Percentiles rank a stretch among this genome's conserved stretches.
phyloP scores from a whole-genome alignment of 2,329 filamentous ascomycete genomes.

The Pyrenophora teres region DNA sequence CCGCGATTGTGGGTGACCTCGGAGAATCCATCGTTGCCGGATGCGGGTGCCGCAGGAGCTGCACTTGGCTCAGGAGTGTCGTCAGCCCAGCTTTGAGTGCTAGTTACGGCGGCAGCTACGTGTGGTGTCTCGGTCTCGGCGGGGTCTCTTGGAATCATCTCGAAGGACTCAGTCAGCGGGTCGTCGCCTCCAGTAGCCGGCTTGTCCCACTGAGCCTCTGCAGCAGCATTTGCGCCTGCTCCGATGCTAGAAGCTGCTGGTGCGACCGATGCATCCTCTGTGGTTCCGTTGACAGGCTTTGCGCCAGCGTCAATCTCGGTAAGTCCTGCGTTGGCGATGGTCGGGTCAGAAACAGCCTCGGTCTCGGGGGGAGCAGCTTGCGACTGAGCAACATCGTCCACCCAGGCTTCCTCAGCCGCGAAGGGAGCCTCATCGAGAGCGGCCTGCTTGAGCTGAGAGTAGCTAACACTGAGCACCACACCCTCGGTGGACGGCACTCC shows the following conservation, averaged over 20 bases:
- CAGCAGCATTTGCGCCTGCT: conserved; percentile 57
- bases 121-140: conserved; percentile 73
- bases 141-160: conserved; percentile 74
- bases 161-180: conserved; percentile 69
- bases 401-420: conserved; percentile 57
- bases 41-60: conserved; percentile 32
- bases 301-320: conserved; percentile 64
- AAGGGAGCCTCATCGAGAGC: conserved; percentile 57
- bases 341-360: conserved; percentile 64
- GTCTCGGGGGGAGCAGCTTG: conserved; percentile 45
- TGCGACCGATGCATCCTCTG: conserved; percentile 31
- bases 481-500: conserved; percentile 67
- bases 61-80: conserved; percentile 58
- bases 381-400: conserved; percentile 54
- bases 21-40: conserved; percentile 70
- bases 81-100: conserved; percentile 80
- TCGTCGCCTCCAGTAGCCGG: conserved; percentile 54
- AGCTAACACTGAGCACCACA: conserved; percentile 69
- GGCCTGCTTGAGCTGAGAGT: conserved; percentile 63
- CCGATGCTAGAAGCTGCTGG: conserved; percentile 49
- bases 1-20: conserved; percentile 60
- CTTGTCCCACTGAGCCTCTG: conserved; percentile 70
- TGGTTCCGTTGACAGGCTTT: conserved; percentile 37
- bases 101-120: conserved; percentile 58
- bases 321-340: conserved; percentile 67